Evolutionary conservation across 495 filamentous ascomycete species (phyloP).

Genomic region (Aspergillus affinis): DNA sequence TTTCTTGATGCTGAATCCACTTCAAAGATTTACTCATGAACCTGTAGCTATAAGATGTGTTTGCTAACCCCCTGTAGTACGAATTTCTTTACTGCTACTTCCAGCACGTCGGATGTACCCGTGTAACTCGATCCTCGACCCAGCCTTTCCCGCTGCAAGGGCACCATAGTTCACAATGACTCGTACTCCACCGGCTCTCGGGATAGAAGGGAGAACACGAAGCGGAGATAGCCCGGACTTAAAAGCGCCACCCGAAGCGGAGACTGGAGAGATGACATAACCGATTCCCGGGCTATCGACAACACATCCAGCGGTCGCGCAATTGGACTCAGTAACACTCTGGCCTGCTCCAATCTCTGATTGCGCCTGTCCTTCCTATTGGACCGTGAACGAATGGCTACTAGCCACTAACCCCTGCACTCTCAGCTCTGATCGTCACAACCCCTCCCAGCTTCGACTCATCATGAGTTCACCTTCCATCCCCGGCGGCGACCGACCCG

Average conservation of each 20-base stretch:
- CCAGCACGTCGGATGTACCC: no score
- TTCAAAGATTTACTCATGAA: no score
- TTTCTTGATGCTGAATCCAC: no score
- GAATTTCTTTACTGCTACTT: no score
- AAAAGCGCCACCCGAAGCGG: not conserved
- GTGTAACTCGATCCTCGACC: no score
- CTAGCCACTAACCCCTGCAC: conserved; percentile 15
- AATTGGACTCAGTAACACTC: conserved; percentile 12
- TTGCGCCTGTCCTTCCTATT: conserved; percentile 1
- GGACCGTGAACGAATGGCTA: conserved; percentile 3
- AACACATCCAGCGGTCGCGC: conserved; percentile 5
- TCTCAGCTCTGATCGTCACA: not conserved
- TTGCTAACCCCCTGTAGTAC: no score
- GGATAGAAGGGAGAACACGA: no score
- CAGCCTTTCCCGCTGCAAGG: no score
- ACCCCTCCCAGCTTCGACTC: conserved; percentile 10
- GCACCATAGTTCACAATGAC: no score
- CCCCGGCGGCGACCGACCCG: conserved; percentile 18
- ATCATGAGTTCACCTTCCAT: conserved; percentile 23
- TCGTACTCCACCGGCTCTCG: no score
- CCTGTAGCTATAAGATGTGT: no score
- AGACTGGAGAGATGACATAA: not conserved
- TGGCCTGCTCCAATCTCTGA: not conserved
- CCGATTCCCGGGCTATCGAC: conserved; percentile 8
- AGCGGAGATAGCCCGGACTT: not conserved